Evolutionary conservation across 129 eudicot species (phyloP).

Genomic region (Chrysanthemum seticuspe): DNA sequence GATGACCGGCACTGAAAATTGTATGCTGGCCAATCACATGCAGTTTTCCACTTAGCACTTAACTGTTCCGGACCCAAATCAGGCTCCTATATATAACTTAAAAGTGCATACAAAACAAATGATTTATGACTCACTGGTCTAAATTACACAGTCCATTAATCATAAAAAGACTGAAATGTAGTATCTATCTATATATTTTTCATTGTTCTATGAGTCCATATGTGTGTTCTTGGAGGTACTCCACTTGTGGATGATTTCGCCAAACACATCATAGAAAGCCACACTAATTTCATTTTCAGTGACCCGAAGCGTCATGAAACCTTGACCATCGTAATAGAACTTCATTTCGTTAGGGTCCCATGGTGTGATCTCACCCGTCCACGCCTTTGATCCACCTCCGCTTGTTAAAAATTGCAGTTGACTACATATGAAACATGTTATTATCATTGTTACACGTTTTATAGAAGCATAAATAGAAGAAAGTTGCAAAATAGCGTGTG

Average conservation of each 20-base stretch:
- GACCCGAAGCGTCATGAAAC: constrained; percentile 65
- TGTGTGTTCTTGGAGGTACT: constrained; percentile 38
- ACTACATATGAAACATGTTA: too few relatives aligned
- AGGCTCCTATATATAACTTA: constrained; percentile 28
- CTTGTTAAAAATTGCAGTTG: too few relatives aligned
- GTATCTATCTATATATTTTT: too few relatives aligned
- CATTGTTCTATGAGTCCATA: constrained; percentile 19
- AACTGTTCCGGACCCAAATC: constrained; percentile 57
- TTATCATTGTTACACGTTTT: too few relatives aligned
- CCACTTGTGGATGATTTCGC: constrained; percentile 62
- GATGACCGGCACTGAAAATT: constrained; percentile 58
- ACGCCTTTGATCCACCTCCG: constrained; percentile 82
- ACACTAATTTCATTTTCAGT: constrained; percentile 39
- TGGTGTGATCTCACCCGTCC: constrained; percentile 48
- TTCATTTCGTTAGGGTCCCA: constrained; percentile 48
- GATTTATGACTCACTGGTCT: too few relatives aligned
- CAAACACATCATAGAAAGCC: constrained; percentile 57
- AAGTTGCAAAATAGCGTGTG: too few relatives aligned
- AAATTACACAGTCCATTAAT: too few relatives aligned
- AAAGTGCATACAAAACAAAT: too few relatives aligned
- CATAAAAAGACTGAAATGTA: too few relatives aligned
- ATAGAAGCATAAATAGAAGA: too few relatives aligned
- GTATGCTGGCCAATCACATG: constrained; percentile 85
- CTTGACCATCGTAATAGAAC: constrained; percentile 85
- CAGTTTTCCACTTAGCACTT: constrained; percentile 68